These are phyloP conservation scores for Lodderomyces parapsilosis DNA, from an alignment of 1,139 yeast genomes.

Conservation along the genomic window DNA sequence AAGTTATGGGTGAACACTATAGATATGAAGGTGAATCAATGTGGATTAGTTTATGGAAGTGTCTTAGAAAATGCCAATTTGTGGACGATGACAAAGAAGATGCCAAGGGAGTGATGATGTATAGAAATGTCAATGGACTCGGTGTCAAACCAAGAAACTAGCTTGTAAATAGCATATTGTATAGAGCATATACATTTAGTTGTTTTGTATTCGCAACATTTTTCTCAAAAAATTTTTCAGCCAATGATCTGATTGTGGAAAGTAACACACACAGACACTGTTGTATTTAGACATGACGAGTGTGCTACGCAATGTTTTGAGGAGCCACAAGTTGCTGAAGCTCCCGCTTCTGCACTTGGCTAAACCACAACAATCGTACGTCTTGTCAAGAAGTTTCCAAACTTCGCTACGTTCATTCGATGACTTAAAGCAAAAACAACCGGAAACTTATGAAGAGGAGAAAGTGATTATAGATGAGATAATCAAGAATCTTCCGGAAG, in stretches of 20 bases:
- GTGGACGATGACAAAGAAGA: constrained; percentile 67
- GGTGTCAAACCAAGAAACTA: constrained; percentile 47
- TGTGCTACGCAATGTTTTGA: constrained; percentile 15
- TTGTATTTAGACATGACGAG: constrained; percentile 13
- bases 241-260: constrained; percentile 1
- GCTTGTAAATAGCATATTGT: constrained; percentile 8
- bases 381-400: constrained; percentile 10
- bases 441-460: constrained; percentile 65
- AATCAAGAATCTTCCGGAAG: constrained; percentile 47
- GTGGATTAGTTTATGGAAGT: constrained; percentile 71
- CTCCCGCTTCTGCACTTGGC: constrained; percentile 1
- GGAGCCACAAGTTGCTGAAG: constrained; percentile 3
- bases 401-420: constrained; percentile 7
- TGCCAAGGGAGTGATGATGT: constrained; percentile 63
- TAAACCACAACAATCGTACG: background rate
- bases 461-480: constrained; percentile 65
- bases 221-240: constrained; percentile 3
- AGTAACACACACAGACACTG: background rate
- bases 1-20: constrained; percentile 83
- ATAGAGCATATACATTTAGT: background rate
- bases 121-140: constrained; percentile 51
- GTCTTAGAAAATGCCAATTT: constrained; percentile 72
- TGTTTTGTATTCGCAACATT: background rate
- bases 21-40: constrained; percentile 65
- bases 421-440: constrained; percentile 10